A percentile compares a stretch with the other conserved stretches of the same genome.
phyloP scores from a whole-genome alignment of 2,329 filamentous ascomycete genomes.

The Elsinoe batatas region DNA sequence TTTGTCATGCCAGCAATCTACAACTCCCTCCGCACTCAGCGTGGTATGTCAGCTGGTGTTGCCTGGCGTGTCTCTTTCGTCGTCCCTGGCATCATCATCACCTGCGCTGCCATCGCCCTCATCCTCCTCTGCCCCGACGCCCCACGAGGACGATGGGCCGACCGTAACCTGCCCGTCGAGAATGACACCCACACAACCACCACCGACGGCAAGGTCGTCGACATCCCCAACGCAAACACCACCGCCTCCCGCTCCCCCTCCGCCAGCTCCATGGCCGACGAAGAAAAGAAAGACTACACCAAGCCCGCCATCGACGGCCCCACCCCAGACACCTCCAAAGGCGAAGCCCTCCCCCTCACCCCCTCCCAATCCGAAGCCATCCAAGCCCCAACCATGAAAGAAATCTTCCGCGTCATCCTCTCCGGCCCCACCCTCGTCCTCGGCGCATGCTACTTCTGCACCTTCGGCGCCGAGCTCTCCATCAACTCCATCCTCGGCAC shows the following conservation, averaged over 20 bases:
- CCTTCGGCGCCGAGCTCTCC: constrained; percentile 51
- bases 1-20: constrained; percentile 89
- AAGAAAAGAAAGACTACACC: constrained; percentile 32
- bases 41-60: constrained; percentile 52
- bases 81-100: constrained; percentile 70
- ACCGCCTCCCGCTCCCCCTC: constrained; percentile 25
- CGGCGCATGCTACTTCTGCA: constrained; percentile 48
- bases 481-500: constrained; percentile 52
- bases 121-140: constrained; percentile 70
- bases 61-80: constrained; percentile 82
- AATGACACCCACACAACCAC: constrained; percentile 43
- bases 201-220: constrained; percentile 35
- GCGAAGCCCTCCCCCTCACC: constrained; percentile 44
- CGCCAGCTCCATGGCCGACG: constrained; percentile 22
- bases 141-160: constrained; percentile 70
- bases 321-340: constrained; percentile 35
- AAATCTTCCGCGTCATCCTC: constrained; percentile 51
- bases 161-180: constrained; percentile 52
- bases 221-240: constrained; percentile 41
- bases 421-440: constrained; percentile 48
- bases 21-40: constrained; percentile 56
- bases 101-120: constrained; percentile 55
- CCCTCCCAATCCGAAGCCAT: constrained; percentile 52
- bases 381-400: constrained; percentile 50
- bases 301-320: constrained; percentile 27